phyloP scores from a whole-genome alignment of 768 basidiomycete species.

The Russula dissimulans region DNA sequence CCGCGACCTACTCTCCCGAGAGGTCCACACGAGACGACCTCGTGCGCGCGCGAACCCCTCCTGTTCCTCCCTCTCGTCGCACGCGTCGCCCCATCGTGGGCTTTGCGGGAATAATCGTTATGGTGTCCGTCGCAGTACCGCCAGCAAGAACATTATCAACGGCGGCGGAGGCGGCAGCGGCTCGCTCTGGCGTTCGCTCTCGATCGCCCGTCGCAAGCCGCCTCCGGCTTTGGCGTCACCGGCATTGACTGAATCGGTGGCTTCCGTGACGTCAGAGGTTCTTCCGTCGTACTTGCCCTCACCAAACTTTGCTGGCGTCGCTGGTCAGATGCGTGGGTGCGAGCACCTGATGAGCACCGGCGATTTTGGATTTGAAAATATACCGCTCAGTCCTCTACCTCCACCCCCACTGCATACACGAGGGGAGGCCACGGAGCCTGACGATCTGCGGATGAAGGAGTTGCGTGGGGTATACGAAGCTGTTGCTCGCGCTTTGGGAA shows the following conservation, averaged over 20 bases:
- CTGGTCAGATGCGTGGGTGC: neutral
- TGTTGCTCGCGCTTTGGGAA: constrained; percentile 15
- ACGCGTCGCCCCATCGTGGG: neutral
- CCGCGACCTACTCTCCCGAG: neutral
- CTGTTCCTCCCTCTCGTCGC: neutral
- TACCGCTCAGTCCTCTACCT: constrained; percentile 16
- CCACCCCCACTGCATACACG: constrained; percentile 16
- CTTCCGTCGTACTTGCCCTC: constrained; percentile 19
- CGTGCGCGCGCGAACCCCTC: neutral
- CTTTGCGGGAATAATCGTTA: neutral
- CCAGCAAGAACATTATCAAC: neutral
- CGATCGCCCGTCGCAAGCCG: neutral
- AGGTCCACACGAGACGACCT: neutral
- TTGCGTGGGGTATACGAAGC: constrained; percentile 15
- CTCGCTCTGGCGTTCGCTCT: constrained; percentile 12
- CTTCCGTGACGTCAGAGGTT: constrained; percentile 15
- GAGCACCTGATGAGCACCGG: neutral
- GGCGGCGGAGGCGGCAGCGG: neutral
- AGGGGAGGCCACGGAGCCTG: constrained; percentile 2
- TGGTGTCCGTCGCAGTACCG: neutral
- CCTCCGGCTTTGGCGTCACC: neutral
- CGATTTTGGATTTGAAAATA: constrained; percentile 6
- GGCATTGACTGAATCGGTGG: constrained; percentile 9
- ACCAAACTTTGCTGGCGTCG: neutral
- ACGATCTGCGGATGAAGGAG: constrained; percentile 7